Conservation (phyloP, 2,329 filamentous ascomycete genomes). For the Celoporthe dispersa region DNA sequence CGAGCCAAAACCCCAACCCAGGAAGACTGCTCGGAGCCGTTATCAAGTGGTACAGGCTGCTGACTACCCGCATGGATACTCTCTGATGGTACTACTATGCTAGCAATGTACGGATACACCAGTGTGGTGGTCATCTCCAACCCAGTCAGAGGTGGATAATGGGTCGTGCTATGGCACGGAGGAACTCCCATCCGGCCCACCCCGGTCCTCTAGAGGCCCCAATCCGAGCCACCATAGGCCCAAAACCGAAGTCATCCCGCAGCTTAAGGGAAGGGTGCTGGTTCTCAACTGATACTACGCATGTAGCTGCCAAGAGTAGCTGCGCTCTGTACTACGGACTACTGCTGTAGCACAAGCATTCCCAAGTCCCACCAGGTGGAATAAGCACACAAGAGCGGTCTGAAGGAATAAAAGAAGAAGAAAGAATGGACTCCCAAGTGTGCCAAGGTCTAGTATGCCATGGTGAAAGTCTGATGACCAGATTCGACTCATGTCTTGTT, state of each 20-base stretch:
- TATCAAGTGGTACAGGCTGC: too few species aligned
- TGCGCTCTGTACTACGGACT: neutral
- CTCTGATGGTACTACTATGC: too few species aligned
- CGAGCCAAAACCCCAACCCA: slow-evolving; percentile 2
- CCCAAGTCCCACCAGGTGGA: too few species aligned
- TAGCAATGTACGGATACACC: too few species aligned
- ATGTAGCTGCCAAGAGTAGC: too few species aligned
- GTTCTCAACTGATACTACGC: too few species aligned
- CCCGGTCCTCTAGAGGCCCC: neutral
- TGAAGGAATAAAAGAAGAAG: too few species aligned
- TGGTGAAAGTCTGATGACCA: neutral
- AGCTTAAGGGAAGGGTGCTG: too few species aligned
- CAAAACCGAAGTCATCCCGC: neutral
- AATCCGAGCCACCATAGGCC: neutral
- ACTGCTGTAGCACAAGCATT: neutral
- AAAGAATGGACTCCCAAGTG: neutral
- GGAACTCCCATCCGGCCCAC: neutral
- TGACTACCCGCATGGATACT: neutral
- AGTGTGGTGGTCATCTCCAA: neutral
- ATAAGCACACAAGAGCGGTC: neutral
- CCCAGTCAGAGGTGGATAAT: neutral
- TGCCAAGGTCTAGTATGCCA: neutral
- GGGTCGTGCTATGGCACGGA: neutral
- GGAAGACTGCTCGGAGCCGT: neutral
- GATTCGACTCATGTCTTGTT: neutral